These are phyloP conservation scores for Lepiota venenata DNA, from an alignment of 768 basidiomycete species.

Conservation along the genomic window DNA sequence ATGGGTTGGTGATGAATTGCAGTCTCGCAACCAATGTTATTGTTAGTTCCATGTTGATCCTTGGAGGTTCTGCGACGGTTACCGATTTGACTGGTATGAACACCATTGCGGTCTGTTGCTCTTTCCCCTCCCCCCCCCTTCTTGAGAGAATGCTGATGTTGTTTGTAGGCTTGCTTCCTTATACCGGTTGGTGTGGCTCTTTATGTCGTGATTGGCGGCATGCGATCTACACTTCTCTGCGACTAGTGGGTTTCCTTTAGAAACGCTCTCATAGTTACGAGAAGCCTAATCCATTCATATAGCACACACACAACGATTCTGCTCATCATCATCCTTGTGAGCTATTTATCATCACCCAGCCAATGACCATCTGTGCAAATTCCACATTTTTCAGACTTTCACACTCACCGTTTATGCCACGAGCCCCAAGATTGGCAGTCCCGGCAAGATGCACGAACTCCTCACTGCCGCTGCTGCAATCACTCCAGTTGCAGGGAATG, in stretches of 20 bases:
- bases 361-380: background rate
- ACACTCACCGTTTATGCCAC: slow-evolving; percentile 83
- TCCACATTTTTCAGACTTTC: slow-evolving; percentile 30
- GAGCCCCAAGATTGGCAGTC: slow-evolving; percentile 75
- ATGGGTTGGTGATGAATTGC: background rate
- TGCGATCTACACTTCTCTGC: slow-evolving; percentile 82
- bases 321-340: slow-evolving; percentile 75
- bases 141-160: background rate
- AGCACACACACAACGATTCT: slow-evolving; percentile 88
- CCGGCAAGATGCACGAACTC: slow-evolving; percentile 73
- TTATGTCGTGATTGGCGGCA: slow-evolving; percentile 85
- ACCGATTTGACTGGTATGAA: slow-evolving; percentile 86
- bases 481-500: slow-evolving; percentile 76
- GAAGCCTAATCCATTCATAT: background rate
- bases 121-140: background rate
- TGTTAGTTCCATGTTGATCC: slow-evolving; percentile 82
- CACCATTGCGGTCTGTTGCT: slow-evolving; percentile 62
- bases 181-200: slow-evolving; percentile 86
- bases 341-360: background rate
- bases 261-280: background rate
- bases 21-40: slow-evolving; percentile 89
- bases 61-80: slow-evolving; percentile 86
- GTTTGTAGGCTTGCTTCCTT: slow-evolving; percentile 73
- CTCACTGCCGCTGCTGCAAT: slow-evolving; percentile 52
- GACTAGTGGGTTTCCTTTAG: slow-evolving; percentile 62